Conservation (phyloP, 2,329 filamentous ascomycete species). For the Endothia cerciana region DNA sequence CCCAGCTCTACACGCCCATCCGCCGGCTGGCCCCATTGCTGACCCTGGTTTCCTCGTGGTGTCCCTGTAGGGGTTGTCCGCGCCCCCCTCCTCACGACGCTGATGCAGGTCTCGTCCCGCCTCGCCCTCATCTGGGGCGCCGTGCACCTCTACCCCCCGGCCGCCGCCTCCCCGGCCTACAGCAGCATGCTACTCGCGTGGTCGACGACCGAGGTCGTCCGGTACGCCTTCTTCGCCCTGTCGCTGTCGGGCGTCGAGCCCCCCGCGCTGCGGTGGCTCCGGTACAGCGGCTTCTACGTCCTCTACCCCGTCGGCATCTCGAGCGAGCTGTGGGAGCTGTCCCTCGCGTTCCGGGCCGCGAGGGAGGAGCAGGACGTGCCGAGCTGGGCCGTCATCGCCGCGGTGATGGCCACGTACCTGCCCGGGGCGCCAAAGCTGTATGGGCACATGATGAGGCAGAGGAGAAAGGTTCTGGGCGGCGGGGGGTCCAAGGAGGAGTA, state of each 20-base stretch:
- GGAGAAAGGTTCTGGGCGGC: constrained; percentile 73
- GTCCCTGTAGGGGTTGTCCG: constrained; percentile 72
- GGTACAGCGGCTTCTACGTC: constrained; percentile 91
- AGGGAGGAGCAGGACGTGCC: constrained; percentile 42
- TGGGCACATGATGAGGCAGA: constrained; percentile 92
- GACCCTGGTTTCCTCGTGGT: not conserved
- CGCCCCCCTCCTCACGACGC: constrained; percentile 81
- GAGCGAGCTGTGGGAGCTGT: constrained; percentile 84
- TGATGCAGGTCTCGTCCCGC: constrained; percentile 87
- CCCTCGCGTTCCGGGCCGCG: constrained; percentile 63
- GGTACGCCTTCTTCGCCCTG: constrained; percentile 89
- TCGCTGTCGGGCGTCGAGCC: constrained; percentile 68
- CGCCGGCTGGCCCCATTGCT: not conserved
- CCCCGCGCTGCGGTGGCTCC: constrained; percentile 72
- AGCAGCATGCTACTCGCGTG: constrained; percentile 83
- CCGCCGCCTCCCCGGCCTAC: constrained; percentile 64
- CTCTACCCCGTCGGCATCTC: constrained; percentile 91
- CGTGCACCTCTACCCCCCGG: constrained; percentile 71
- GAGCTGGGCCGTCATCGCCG: constrained; percentile 30
- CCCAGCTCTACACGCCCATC: not conserved
- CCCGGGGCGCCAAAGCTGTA: constrained; percentile 79
- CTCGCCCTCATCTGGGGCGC: constrained; percentile 89
- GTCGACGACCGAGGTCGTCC: constrained; percentile 88
- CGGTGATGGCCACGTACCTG: constrained; percentile 31
- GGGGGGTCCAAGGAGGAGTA: constrained; percentile 49